Base-by-base conservation (phyloP, 2,329 filamentous ascomycete genomes). In the Hymenoscyphus scutula region DNA sequence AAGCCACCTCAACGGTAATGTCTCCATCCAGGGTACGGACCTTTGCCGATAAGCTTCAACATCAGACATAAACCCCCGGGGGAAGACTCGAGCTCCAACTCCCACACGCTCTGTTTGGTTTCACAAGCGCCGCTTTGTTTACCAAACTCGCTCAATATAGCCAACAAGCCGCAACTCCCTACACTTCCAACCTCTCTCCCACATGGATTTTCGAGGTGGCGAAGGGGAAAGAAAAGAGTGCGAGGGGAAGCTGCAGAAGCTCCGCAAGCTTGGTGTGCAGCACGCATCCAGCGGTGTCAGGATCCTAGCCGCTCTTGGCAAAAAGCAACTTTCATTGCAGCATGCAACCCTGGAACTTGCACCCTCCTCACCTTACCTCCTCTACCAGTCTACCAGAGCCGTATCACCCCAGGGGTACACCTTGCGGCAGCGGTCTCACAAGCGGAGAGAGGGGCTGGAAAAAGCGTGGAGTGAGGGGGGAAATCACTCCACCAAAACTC, bases 241-340 rank as follows among this genome's bases (percentile, higher is more conserved):
- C n/a, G 41, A 48, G 41, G 41, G 38, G 41, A 48, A 48, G 41
- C 41, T 48, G 41, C 41, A 48, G 38, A 48, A 23, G 41, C 41
- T 48, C 41, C n/a, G 15, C 41, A 48, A 48, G 41, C 41, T 48
- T 48, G 41, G n/a, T n/a, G 41, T 48, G 41, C n/a, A 23, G 41
- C n/a, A 19, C 41, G 19, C 32, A 34, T 34, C 19, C 41, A 48
- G 41, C n/a, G 41, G 41, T 48, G 41, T 48, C 19, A 48, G n/a
- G 41, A 48, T 19, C 41, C 41, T 48, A 48, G 41, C 41, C 41
- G 41, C 41, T 23, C 41, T 48, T 48, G 41, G 41, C 41, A 48
- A 48, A 48, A 48, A 23, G 19, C 41, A 19, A 19, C n/a, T n/a
- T n/a, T n/a, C n/a, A n/a, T 4, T 48, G n/a, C 41, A 23, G 19